phyloP scores from a whole-genome alignment of 2,329 filamentous ascomycete genomes.

The Pyrenochaeta sp. region DNA sequence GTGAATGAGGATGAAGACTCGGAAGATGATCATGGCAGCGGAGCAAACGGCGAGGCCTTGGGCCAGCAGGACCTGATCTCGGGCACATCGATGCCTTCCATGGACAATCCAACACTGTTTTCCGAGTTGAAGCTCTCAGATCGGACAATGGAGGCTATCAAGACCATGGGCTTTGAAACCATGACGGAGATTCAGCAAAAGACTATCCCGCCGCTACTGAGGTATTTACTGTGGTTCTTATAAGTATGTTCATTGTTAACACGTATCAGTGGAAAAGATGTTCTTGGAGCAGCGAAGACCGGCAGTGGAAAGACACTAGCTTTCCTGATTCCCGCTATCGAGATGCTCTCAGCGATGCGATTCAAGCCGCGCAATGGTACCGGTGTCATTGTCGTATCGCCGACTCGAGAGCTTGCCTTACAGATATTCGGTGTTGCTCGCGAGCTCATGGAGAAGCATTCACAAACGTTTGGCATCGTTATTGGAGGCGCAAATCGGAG shows the following conservation, averaged over 20 bases:
- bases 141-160: conserved; percentile 86
- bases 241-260: conserved; percentile 2
- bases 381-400: conserved; percentile 90
- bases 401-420: conserved; percentile 90
- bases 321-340: conserved; percentile 92
- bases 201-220: conserved; percentile 86
- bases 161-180: conserved; percentile 90
- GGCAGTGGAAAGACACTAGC: conserved; percentile 95
- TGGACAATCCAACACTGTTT: conserved; percentile 75
- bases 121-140: conserved; percentile 84
- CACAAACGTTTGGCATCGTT: conserved; percentile 93
- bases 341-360: conserved; percentile 87
- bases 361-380: conserved; percentile 91
- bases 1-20: conserved; percentile 40
- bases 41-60: conserved; percentile 38
- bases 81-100: conserved; percentile 64
- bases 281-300: conserved; percentile 94
- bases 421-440: conserved; percentile 96
- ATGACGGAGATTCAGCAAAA: conserved; percentile 96
- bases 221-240: conserved; percentile 43
- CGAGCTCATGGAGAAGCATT: conserved; percentile 91
- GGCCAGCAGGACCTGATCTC: conserved; percentile 61
- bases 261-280: conserved; percentile 72
- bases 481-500: conserved; percentile 93
- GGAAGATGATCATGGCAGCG: conserved; percentile 27